A percentile compares a stretch with the other conserved stretches of the same genome.
Conservation (phyloP, 2,329 filamentous ascomycete genomes). For the Beauveria varroae region DNA sequence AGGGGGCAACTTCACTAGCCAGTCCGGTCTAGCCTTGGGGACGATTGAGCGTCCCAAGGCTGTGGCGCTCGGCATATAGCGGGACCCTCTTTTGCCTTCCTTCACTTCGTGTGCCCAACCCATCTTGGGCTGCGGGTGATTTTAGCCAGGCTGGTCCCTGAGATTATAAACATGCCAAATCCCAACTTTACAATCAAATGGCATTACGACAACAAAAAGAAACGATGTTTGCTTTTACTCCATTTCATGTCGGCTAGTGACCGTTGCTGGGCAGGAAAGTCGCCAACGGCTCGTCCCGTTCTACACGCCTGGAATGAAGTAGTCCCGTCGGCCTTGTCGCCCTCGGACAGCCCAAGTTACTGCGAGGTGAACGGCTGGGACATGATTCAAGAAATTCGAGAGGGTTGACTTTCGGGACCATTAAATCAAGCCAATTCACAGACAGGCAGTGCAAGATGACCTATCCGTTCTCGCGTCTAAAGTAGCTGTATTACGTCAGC, state of each 20-base stretch:
- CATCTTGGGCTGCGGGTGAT: neutral
- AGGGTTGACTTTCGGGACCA: too few species aligned
- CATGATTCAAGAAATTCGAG: too few species aligned
- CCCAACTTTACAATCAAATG: too few species aligned
- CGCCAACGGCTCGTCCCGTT: neutral
- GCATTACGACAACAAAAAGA: neutral
- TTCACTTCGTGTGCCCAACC: neutral
- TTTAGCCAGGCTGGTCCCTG: neutral
- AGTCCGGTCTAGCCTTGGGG: neutral
- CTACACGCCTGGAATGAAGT: neutral
- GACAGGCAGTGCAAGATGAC: too few species aligned
- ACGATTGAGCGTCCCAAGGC: neutral
- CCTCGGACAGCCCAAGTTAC: neutral
- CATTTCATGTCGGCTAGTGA: neutral
- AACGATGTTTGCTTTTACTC: neutral
- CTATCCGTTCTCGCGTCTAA: too few species aligned
- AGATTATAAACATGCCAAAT: too few species aligned
- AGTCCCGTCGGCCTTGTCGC: neutral
- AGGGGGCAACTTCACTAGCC: neutral
- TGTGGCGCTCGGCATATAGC: neutral
- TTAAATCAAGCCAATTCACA: too few species aligned
- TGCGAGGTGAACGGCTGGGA: too few species aligned
- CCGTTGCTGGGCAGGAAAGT: neutral
- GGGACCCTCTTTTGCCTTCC: neutral
- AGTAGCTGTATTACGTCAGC: neutral